Evolutionary conservation across 1,284 basidiomycete genomes (phyloP).

Genomic region (Ganoderma boninense): DNA sequence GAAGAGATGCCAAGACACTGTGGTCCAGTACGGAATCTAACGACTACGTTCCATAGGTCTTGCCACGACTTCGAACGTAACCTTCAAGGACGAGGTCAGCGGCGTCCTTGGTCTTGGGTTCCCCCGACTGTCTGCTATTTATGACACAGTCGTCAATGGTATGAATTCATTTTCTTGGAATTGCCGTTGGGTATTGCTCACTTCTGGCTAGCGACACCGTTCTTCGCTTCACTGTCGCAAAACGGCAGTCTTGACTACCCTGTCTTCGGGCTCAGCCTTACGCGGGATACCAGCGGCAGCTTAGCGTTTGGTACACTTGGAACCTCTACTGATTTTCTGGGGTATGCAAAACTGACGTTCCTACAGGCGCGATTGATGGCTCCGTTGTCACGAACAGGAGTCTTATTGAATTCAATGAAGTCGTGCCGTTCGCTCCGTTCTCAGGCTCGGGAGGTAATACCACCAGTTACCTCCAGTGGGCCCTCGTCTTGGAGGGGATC

Average conservation of each 20-base stretch:
- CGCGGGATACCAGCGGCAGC: slow-evolving; percentile 64
- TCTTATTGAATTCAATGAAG: slow-evolving; percentile 74
- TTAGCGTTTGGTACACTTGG: slow-evolving; percentile 65
- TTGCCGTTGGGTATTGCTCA: not conserved
- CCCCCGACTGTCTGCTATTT: slow-evolving; percentile 71
- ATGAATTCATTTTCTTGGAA: slow-evolving; percentile 30
- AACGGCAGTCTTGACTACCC: slow-evolving; percentile 75
- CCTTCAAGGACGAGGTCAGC: slow-evolving; percentile 67
- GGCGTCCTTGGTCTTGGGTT: slow-evolving; percentile 81
- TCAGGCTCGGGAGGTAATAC: slow-evolving; percentile 55
- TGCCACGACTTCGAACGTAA: slow-evolving; percentile 67
- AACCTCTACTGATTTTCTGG: not conserved
- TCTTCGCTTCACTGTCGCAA: slow-evolving; percentile 67
- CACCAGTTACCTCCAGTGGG: slow-evolving; percentile 86
- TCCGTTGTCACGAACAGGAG: slow-evolving; percentile 68
- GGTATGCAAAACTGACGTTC: not conserved
- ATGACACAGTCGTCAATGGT: slow-evolving; percentile 59
- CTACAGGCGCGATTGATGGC: slow-evolving; percentile 73
- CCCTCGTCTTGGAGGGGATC: slow-evolving; percentile 68
- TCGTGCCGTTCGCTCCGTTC: slow-evolving; percentile 76
- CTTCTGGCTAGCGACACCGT: slow-evolving; percentile 61
- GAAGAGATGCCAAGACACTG: not conserved
- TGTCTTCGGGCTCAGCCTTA: slow-evolving; percentile 73
- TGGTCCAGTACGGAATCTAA: not conserved
- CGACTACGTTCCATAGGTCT: slow-evolving; percentile 51